Conservation (phyloP, 2,329 filamentous ascomycete genomes). For the Aspergillus sp. region DNA sequence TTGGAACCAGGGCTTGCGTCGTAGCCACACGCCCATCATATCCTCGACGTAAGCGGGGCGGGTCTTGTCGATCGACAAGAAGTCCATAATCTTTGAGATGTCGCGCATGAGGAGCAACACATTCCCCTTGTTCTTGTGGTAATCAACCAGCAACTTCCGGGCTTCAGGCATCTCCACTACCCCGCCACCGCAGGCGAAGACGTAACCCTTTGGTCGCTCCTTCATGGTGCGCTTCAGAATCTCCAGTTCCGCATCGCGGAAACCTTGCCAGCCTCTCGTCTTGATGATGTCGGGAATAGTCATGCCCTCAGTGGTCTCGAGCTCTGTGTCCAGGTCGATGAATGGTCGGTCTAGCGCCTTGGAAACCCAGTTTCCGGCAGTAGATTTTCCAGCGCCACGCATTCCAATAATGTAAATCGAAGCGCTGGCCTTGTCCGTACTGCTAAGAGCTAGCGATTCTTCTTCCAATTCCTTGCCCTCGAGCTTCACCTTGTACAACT, state of each 20-base stretch:
- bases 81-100: constrained; percentile 83
- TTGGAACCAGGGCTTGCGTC: constrained; percentile 84
- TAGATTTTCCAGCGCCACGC: constrained; percentile 96
- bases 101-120: constrained; percentile 87
- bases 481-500: constrained; percentile 74
- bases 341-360: constrained; percentile 73
- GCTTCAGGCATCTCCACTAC: constrained; percentile 84
- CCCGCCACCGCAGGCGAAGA: constrained; percentile 93
- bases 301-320: constrained; percentile 71
- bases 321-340: constrained; percentile 81
- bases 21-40: constrained; percentile 85
- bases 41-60: constrained; percentile 90
- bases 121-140: constrained; percentile 73
- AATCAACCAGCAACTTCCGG: constrained; percentile 70
- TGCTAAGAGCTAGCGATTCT: constrained; percentile 37
- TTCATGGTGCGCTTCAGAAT: constrained; percentile 72
- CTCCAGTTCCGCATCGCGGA: constrained; percentile 74
- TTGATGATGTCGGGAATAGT: constrained; percentile 85
- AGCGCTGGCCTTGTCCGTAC: constrained; percentile 45
- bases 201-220: constrained; percentile 70
- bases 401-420: constrained; percentile 96
- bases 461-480: constrained; percentile 66
- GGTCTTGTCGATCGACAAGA: constrained; percentile 83
- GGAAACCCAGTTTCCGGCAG: constrained; percentile 82
- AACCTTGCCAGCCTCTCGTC: constrained; percentile 79